phyloP scores from a whole-genome alignment of 2,329 filamentous ascomycete species.

The Plenodomus lindquistii region DNA sequence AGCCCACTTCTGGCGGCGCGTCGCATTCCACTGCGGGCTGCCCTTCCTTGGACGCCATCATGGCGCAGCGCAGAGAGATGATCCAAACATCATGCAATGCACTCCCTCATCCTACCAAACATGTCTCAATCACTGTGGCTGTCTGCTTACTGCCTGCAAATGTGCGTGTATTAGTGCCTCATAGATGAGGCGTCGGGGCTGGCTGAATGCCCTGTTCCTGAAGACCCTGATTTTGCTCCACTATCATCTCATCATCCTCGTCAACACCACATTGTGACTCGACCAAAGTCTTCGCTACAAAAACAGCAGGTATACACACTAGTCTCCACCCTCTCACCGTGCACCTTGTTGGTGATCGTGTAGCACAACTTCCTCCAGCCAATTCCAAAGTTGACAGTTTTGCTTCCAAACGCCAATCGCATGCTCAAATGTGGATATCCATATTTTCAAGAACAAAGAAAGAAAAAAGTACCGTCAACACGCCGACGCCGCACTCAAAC shows the following conservation, averaged over 20 bases:
- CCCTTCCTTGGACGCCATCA: no score
- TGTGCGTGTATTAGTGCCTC: background rate
- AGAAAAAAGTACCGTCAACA: conserved; percentile 5
- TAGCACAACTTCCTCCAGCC: conserved; percentile 8
- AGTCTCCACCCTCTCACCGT: conserved; percentile 4
- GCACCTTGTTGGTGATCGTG: conserved; percentile 8
- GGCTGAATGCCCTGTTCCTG: background rate
- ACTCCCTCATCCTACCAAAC: no score
- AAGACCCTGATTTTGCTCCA: background rate
- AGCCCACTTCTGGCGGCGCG: conserved; percentile 19
- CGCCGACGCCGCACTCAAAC: conserved; percentile 4
- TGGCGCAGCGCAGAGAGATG: no score
- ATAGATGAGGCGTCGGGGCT: background rate
- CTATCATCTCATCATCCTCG: background rate
- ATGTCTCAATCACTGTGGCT: background rate
- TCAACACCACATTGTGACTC: background rate
- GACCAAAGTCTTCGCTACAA: background rate
- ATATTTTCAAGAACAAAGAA: conserved; percentile 19
- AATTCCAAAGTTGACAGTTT: conserved; percentile 9
- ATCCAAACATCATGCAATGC: no score
- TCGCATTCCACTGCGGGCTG: conserved; percentile 11
- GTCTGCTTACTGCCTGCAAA: background rate
- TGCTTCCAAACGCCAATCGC: conserved; percentile 24
- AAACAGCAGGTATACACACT: background rate
- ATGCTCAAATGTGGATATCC: conserved; percentile 30